Base-by-base conservation (phyloP, 176 grass and related monocot genomes). In the Avena atlantica region DNA sequence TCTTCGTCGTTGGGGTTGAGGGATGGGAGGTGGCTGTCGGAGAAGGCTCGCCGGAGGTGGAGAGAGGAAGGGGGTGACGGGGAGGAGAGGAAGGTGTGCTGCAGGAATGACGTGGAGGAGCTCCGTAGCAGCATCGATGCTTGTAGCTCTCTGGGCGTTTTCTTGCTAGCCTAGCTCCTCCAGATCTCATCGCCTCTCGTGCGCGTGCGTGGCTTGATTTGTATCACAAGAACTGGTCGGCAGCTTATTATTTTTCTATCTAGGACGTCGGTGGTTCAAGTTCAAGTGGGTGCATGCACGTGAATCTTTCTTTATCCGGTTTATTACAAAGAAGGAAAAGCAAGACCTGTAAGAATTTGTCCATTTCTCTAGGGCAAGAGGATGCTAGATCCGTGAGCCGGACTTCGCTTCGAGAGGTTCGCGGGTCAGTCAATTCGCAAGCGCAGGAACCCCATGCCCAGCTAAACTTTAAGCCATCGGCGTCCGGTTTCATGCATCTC, bases 21-120 rank as follows among this genome's bases (percentile, higher is more conserved):
- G 34, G 88, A 92, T 0, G 78, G 84, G 80, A 98, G 25, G 76
- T 92, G 86, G 76, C 85, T 29, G 82, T 89, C 82, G 47, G 97
- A 98, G 82, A 85, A 81, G 92, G 87, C 87, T 12, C 94, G 83
- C 1, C 89, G 83, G 82, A 93, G 85, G 2, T 88, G 84, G 40
- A 84, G 78, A 9, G 80, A 77, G 31, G 83, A 74, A 24, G 61
- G 36, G 20, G 83, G 44, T 29, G 68, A 23, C 11, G 68, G 80
- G 44, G 59, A 58, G 17, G 47, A 21, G 78, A 84, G 71, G 73
- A 86, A 83, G 67, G 79, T 7, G 40, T 42, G 2, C 19, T 68
- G 88, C 29, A 85, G 75, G 76, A 89, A 89, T 53, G 93, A 60
- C 75, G 81, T 89, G 29, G 93, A 95, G 6, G 93, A 82, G 83